Evolutionary conservation across 257 asterid species (phyloP), one percentile per base, ranked within the genome.

Genomic region (Fraxinus quadrangulata): DNA sequence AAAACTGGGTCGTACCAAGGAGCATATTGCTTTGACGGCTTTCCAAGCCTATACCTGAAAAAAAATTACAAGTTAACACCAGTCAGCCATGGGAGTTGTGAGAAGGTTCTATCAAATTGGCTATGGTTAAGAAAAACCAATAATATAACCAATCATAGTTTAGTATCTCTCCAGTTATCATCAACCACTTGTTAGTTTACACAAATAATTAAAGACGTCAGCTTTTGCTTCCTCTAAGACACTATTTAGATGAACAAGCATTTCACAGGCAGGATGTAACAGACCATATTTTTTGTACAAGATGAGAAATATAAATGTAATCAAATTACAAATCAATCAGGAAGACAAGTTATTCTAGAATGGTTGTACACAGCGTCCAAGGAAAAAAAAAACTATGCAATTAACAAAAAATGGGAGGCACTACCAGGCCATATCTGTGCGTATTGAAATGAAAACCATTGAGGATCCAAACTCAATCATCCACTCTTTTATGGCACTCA

Each of bases 401-500:
- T 51, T 17, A 16, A 14, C 19, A 51, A 51, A 51, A 14, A 9
- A 23, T 9, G 24, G 2, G 34, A 61, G 56, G 79, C 30, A 21
- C 54, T 92, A 94, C 98, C 98, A 94, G 75, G 98, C 92, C 93
- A 92, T 88, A 81, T 94, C 97, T 76, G 99, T 95, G 28, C 13
- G 88, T 67, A 91, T 84, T 5, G 96, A 92, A 73, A 95, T 86
- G 83, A 92, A 89, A 74, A 95, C 85, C 91, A 92, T 88, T 11
- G 93, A 85, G 56, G 94, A 90, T 61, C 97, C 98, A 76, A 90
- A 93, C 79, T 92, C 99, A 81, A 92, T 91, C 84, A 89, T 86
- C 99, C 99, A 95, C 81, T 95, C 99, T 81, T 92, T 95, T 69
- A 92, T 91, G 4, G 95, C 96, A 73, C 96, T 92, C 86, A 92